Conservation (phyloP, 2,329 filamentous ascomycete species). For the Sporothrix variecibatus region DNA sequence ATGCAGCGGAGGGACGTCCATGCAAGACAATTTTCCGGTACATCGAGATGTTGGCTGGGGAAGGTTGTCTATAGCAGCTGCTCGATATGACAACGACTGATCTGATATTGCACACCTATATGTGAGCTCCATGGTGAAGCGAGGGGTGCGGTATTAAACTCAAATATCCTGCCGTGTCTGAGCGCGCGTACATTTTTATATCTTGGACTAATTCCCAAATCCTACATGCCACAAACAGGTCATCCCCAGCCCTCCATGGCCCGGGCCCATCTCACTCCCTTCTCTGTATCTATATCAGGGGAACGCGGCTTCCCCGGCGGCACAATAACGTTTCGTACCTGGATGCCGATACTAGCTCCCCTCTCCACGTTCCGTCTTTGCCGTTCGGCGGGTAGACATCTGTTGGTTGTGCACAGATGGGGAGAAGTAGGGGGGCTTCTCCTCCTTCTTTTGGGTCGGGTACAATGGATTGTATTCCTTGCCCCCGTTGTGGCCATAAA, state of each 20-base stretch:
- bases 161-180: background rate
- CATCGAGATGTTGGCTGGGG: background rate
- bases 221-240: background rate
- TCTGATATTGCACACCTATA: background rate
- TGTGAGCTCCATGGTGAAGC: background rate
- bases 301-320: background rate
- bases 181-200: background rate
- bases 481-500: background rate
- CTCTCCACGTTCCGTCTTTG: background rate
- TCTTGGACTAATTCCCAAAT: background rate
- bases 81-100: background rate
- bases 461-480: background rate
- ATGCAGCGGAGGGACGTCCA: background rate
- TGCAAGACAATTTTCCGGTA: background rate
- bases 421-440: background rate
- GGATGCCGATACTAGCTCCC: background rate
- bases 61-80: background rate
- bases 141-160: background rate
- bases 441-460: no score
- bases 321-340: constrained; percentile 6
- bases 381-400: background rate
- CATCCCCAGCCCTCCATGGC: background rate
- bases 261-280: background rate
- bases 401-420: constrained; percentile 11
- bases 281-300: background rate